A percentile compares a stretch with the other conserved stretches of the same genome.
phyloP scores from a whole-genome alignment of 176 grass and related monocot genomes.

The Eragrostis nindensis region DNA sequence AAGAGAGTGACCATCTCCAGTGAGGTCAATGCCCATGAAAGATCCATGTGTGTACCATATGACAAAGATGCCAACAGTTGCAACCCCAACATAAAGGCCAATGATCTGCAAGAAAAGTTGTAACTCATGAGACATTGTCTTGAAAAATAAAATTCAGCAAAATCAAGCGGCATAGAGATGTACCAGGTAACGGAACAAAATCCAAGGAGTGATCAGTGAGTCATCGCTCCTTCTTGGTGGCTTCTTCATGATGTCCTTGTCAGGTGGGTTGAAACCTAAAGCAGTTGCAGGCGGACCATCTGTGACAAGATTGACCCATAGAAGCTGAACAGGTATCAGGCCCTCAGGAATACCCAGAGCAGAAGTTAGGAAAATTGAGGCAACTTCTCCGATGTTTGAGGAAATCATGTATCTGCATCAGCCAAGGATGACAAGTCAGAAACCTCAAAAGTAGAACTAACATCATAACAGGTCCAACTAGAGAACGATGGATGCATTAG shows the following conservation, averaged over 20 bases:
- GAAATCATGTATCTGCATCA: slow-evolving; percentile 93
- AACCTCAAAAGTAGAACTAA: not conserved
- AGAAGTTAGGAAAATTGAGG: slow-evolving; percentile 92
- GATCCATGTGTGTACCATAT: slow-evolving; percentile 97
- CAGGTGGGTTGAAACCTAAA: slow-evolving; percentile 95
- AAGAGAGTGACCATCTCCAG: slow-evolving; percentile 85
- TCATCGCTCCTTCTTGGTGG: slow-evolving; percentile 84
- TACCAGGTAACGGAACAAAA: slow-evolving; percentile 97
- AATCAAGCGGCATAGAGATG: not conserved
- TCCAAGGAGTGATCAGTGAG: slow-evolving; percentile 93
- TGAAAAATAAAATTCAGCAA: not conserved
- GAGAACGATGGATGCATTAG: not conserved
- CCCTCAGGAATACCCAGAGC: slow-evolving; percentile 97
- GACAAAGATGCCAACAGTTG: slow-evolving; percentile 89
- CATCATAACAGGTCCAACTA: not conserved
- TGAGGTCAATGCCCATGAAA: slow-evolving; percentile 94
- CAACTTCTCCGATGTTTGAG: slow-evolving; percentile 99
- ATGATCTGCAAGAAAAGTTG: slow-evolving; percentile 50
- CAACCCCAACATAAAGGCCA: slow-evolving; percentile 78
- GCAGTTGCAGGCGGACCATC: slow-evolving; percentile 94
- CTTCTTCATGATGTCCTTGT: slow-evolving; percentile 99
- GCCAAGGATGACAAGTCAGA: slow-evolving; percentile 42
- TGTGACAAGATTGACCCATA: slow-evolving; percentile 98
- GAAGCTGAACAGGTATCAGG: slow-evolving; percentile 95
- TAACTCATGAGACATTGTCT: not conserved